Conservation (phyloP, 192 early-diverging fungal species). For the Glomus cerebriforme region DNA sequence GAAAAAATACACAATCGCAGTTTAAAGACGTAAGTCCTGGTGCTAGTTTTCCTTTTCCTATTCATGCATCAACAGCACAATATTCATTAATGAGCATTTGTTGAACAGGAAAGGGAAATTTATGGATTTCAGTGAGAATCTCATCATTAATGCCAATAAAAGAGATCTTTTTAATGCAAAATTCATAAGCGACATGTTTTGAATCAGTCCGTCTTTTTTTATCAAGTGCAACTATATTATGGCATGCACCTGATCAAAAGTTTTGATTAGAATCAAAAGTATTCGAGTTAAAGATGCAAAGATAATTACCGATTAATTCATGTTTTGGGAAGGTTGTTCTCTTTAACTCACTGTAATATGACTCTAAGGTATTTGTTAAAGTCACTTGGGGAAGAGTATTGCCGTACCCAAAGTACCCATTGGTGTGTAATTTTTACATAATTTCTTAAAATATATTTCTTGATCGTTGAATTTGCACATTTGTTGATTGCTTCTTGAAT, state of each 20-base stretch:
- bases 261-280: not conserved
- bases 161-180: not conserved
- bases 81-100: slow-evolving; percentile 1
- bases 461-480: not conserved
- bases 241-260: slow-evolving; percentile 1
- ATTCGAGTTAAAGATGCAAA: not conserved
- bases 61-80: slow-evolving; percentile 10
- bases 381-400: slow-evolving; percentile 26
- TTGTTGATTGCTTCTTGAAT: slow-evolving; percentile 1
- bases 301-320: slow-evolving; percentile 5
- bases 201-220: not conserved
- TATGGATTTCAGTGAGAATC: not conserved
- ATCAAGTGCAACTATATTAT: slow-evolving; percentile 21
- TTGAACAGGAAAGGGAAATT: slow-evolving; percentile 11
- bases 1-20: too few relatives aligned
- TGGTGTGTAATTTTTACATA: slow-evolving; percentile 19
- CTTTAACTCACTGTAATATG: slow-evolving; percentile 26
- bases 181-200: slow-evolving; percentile 6
- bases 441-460: slow-evolving; percentile 14
- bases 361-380: slow-evolving; percentile 20
- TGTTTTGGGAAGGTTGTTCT: not conserved
- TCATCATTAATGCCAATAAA: slow-evolving; percentile 5
- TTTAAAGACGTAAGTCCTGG: not conserved
- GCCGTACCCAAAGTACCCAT: slow-evolving; percentile 13
- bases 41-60: slow-evolving; percentile 1